Percentiles rank a stretch among this genome's conserved stretches.
Conservation (phyloP, 768 basidiomycete genomes). For the Naganishia vaughanmartiniae region DNA sequence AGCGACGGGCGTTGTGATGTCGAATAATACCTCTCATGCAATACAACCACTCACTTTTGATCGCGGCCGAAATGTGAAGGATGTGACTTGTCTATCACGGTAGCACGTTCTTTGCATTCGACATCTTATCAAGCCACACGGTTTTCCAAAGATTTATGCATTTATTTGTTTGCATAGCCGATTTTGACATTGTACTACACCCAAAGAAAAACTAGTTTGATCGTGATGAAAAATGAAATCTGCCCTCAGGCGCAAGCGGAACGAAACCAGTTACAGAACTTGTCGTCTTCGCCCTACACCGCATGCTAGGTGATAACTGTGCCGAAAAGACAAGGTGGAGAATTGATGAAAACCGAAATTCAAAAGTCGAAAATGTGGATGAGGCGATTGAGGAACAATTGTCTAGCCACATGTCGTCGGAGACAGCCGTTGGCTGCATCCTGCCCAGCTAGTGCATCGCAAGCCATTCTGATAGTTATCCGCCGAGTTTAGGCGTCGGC, state of each 20-base stretch:
- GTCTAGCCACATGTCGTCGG: background rate
- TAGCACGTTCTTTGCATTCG: background rate
- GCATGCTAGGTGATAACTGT: slow-evolving; percentile 5
- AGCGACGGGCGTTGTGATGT: slow-evolving; percentile 4
- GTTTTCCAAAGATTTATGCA: background rate
- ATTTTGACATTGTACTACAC: slow-evolving; percentile 7
- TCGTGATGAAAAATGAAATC: background rate
- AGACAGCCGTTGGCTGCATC: background rate
- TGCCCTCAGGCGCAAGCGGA: background rate
- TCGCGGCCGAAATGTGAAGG: background rate
- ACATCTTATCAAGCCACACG: background rate
- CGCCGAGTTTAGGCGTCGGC: background rate
- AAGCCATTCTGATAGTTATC: background rate
- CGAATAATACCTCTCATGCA: slow-evolving; percentile 9
- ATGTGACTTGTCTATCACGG: background rate
- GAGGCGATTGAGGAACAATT: background rate
- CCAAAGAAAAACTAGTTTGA: slow-evolving; percentile 4
- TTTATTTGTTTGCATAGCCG: slow-evolving; percentile 6
- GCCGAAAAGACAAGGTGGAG: background rate
- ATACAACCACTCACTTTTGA: slow-evolving; percentile 15
- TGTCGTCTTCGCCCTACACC: background rate
- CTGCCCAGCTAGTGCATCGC: too few relatives aligned
- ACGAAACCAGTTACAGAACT: background rate
- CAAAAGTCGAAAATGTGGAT: slow-evolving; percentile 16
- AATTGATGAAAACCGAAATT: slow-evolving; percentile 17